Evolutionary conservation across 768 basidiomycete genomes (phyloP), one percentile per base, ranked within the genome.

Genomic region (Stropharia rugosoannulata): DNA sequence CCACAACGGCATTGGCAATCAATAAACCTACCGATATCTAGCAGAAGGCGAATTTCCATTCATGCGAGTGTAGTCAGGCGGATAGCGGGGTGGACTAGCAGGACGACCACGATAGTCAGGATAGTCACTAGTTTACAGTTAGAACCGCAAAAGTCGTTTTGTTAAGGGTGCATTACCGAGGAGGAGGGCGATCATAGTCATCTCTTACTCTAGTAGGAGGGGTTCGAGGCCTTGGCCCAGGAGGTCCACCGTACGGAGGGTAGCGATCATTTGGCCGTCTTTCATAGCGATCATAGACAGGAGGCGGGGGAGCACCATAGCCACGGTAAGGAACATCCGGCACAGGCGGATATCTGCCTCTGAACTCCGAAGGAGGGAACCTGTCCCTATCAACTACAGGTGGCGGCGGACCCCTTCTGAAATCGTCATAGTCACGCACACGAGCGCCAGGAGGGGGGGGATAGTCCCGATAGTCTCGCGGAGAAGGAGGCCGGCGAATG

Each of bases 371-470:
- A 15, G 75, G 78, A 5, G 74, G 75, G 7, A 83, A 87, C 44
- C 86, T 79, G 25, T 82, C 80, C 41, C 80, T 73, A 13, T 80
- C 79, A 60, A 62, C 59, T 37, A 64, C 52, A 63, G 74, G 56
- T 15, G 75, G 69, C 57, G 74, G 72, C 32, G 71, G 74, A 35
- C 77, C 78, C 52, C 78, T 75, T 63, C 85, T 79, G 60, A 84
- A 86, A 47, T 92, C 90, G 61, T 93, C 88, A 62, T 83, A 79
- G 46, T 92, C 88, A 55, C 86, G 81, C 61, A 75, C 83, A 45
- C 85, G 80, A 63, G 75, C 72, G 57, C 76, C 63, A 59, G 75
- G 70, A 57, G 78, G 71, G 40, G 79, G 72, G 58, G 78, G 76
- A 69, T 87, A 85, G 55, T 90, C 89, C 38, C 86, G 77, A 63